Evolutionary conservation across 225 moss, liverwort and hornwort species (phyloP).

Genomic region (Bryum argenteum): DNA sequence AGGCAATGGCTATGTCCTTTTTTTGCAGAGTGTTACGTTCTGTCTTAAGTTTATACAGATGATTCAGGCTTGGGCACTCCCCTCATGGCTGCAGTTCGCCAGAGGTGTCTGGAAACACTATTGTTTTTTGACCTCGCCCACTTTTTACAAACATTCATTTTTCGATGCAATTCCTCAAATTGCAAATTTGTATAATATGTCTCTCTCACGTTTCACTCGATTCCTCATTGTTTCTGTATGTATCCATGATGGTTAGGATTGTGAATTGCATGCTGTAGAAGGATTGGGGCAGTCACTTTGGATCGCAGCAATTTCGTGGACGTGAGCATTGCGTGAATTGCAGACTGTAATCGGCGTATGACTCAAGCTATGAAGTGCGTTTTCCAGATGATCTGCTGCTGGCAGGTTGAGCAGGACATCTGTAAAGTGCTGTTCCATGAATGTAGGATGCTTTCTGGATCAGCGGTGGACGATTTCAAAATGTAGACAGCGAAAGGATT

Average conservation of each 20-base stretch:
- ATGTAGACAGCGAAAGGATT: too few relatives aligned
- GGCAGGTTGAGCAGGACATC: background rate
- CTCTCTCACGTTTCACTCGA: slow-evolving; percentile 29
- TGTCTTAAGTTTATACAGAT: slow-evolving; percentile 48
- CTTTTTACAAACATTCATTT: slow-evolving; percentile 64
- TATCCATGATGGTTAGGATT: background rate
- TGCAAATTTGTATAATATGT: slow-evolving; percentile 48
- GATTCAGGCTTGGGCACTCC: slow-evolving; percentile 44
- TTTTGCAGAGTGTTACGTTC: slow-evolving; percentile 50
- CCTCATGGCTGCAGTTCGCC: slow-evolving; percentile 27
- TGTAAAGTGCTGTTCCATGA: too few relatives aligned
- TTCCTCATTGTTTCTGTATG: background rate
- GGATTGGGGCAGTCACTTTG: background rate
- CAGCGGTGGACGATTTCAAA: too few relatives aligned
- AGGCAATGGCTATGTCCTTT: slow-evolving; percentile 39
- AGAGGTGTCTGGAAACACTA: slow-evolving; percentile 31
- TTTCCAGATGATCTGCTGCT: background rate
- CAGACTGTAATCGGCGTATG: background rate
- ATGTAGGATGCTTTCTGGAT: too few relatives aligned
- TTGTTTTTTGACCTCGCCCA: slow-evolving; percentile 49
- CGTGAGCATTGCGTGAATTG: background rate
- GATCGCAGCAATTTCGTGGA: background rate
- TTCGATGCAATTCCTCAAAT: slow-evolving; percentile 22
- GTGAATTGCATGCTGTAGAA: background rate
- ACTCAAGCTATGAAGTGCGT: background rate